These are phyloP conservation scores for Pythium dissimile DNA, from an alignment of 352 stramenopile genomes.

Conservation along the genomic window DNA sequence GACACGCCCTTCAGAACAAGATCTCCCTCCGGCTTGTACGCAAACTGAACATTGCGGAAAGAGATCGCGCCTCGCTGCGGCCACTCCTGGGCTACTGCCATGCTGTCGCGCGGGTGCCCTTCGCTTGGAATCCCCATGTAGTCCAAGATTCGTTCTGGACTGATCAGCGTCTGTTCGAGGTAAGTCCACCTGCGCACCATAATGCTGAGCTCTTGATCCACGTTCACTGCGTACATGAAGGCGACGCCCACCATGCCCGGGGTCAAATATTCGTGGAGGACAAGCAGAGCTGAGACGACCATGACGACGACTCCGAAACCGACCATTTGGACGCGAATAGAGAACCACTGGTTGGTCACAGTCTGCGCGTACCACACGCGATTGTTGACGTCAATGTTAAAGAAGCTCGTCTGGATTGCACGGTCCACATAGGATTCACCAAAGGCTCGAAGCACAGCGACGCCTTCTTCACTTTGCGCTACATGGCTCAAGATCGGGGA, in stretches of 20 bases:
- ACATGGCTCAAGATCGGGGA: slow-evolving; percentile 33
- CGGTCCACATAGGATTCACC: slow-evolving; percentile 13
- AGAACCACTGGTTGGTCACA: slow-evolving; percentile 40
- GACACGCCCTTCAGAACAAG: slow-evolving; percentile 45
- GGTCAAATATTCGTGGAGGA: slow-evolving; percentile 26
- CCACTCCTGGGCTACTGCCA: slow-evolving; percentile 36
- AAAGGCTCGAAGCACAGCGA: slow-evolving; percentile 32
- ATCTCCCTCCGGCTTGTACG: slow-evolving; percentile 62
- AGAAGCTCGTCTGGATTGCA: slow-evolving; percentile 21
- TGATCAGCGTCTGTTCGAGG: slow-evolving; percentile 48
- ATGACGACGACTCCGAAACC: slow-evolving; percentile 37
- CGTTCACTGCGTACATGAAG: slow-evolving; percentile 82
- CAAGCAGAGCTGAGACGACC: slow-evolving; percentile 31
- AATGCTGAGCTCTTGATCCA: slow-evolving; percentile 71
- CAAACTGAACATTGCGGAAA: slow-evolving; percentile 76
- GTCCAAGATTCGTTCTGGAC: slow-evolving; percentile 41
- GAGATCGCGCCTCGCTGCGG: slow-evolving; percentile 54
- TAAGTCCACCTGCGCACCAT: slow-evolving; percentile 44
- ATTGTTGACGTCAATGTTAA: slow-evolving; percentile 16
- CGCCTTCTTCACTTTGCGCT: slow-evolving; percentile 37
- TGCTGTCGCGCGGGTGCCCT: slow-evolving; percentile 1
- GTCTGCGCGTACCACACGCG: slow-evolving; percentile 26
- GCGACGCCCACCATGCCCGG: slow-evolving; percentile 77
- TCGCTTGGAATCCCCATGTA: slow-evolving; percentile 33
- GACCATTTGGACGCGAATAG: slow-evolving; percentile 43